Evolutionary conservation across 768 basidiomycete species (phyloP), one percentile per base, ranked within the genome.

Genomic region (Astraeus odoratus): DNA sequence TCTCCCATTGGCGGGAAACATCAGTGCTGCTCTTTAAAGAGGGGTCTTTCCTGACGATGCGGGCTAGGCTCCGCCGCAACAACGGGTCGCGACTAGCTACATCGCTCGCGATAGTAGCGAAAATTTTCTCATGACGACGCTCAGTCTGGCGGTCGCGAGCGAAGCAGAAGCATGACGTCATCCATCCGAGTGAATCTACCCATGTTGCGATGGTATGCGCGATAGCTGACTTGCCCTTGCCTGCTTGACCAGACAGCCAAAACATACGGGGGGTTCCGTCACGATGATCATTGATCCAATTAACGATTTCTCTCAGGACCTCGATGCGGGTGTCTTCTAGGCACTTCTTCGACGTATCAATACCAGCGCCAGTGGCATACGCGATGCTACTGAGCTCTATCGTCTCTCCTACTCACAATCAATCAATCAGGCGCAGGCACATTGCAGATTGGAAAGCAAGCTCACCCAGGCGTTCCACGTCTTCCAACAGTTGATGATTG

Each of bases 91-190:
- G 35, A 39, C 46, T 46, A 3, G 64, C 59, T 2, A 68, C 41
- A 37, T 65, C 60, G 18, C 47, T 54, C 10, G 65, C 60, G 29
- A 69, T 58, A 1, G 68, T 69, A 24, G 51, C 52, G 46, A 69
- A 53, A 3, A 69, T 44, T n/a, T 51, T 46, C 18, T 55, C 39
- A 8, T 60, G 51, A 13, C 53, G 45, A 3, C 51, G 45, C 24
- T 55, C 36, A n/a, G 46, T 55, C 8, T 31, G 30, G n/a, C 30
- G 30, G 30, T 31, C 30, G n/a, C 30, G 30, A 31, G 30, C 10
- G 10, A 31, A 68, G 49, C 61, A 64, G 48, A 64, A 68, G 15
- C 54, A 65, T 3, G 63, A 59, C 3, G 65, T 68, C 13, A 71
- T 61, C 9, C 45, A 36, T 3, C 51, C 47, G 12, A 44, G 35